phyloP scores from a whole-genome alignment of 176 grass and related monocot species.

The Pontederia crassipes region DNA sequence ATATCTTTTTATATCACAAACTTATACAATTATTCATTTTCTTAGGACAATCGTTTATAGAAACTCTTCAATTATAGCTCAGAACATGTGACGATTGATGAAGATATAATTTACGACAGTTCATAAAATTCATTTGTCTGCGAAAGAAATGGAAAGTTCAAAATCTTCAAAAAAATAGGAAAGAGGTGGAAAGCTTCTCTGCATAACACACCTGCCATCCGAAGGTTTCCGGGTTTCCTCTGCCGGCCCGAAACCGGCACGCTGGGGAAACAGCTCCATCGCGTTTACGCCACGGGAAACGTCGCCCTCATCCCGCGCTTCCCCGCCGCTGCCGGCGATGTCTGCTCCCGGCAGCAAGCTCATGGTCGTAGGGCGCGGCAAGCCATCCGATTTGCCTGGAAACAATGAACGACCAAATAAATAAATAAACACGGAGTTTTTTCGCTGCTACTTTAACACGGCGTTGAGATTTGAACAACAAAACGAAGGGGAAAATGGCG shows the following conservation, averaged over 20 bases:
- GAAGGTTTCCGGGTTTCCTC: not conserved
- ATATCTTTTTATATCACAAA: no score
- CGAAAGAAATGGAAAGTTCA: no score
- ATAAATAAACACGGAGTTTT: slow-evolving; percentile 11
- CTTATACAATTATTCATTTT: no score
- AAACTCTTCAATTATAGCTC: no score
- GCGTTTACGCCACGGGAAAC: slow-evolving; percentile 4
- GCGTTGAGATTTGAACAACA: not conserved
- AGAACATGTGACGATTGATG: no score
- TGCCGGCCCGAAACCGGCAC: slow-evolving; percentile 30
- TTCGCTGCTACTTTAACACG: not conserved
- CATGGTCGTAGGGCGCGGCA: slow-evolving; percentile 39
- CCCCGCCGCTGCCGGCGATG: slow-evolving; percentile 12
- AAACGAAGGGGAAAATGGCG: no score
- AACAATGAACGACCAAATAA: slow-evolving; percentile 9
- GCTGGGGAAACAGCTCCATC: slow-evolving; percentile 85
- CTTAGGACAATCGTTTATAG: no score
- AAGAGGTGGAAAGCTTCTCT: not conserved
- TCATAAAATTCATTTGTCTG: no score
- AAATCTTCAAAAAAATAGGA: no score
- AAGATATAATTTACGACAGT: no score
- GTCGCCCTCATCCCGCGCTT: slow-evolving; percentile 8
- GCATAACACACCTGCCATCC: no score
- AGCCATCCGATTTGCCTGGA: slow-evolving; percentile 42
- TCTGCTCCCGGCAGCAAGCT: slow-evolving; percentile 30